A percentile compares a stretch with the other conserved stretches of the same genome.
Evolutionary conservation across 1,284 basidiomycete species (phyloP).

Genomic region (Austroboletus rostrupii): DNA sequence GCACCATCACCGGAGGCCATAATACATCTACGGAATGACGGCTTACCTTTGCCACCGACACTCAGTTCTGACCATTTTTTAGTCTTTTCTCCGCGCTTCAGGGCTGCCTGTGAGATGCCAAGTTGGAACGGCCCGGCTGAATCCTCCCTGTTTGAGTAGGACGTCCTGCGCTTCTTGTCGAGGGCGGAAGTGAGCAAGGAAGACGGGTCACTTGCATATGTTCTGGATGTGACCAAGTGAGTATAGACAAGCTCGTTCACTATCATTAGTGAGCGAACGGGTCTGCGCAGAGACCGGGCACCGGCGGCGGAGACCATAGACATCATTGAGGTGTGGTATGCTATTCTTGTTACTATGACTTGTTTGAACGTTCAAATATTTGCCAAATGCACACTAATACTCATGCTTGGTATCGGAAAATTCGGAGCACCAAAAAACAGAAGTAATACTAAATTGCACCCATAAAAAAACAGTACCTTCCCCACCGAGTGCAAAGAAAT

Average conservation of each 20-base stretch:
- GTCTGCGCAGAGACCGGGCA: slow-evolving; percentile 1
- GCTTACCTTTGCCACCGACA: slow-evolving; percentile 77
- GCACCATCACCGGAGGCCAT: slow-evolving; percentile 1
- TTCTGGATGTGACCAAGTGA: slow-evolving; percentile 20
- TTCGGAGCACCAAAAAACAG: neutral
- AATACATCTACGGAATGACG: neutral
- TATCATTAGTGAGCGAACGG: neutral
- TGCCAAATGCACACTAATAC: neutral
- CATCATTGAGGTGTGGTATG: slow-evolving; percentile 13
- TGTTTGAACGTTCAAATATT: neutral
- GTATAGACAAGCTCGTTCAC: neutral
- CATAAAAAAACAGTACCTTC: neutral
- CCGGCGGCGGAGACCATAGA: slow-evolving; percentile 4
- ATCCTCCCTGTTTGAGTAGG: slow-evolving; percentile 42
- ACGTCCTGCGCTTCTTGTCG: slow-evolving; percentile 50
- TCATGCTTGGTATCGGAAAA: neutral
- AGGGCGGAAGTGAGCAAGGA: slow-evolving; percentile 68
- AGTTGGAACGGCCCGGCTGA: slow-evolving; percentile 80
- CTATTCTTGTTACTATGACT: neutral
- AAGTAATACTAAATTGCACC: neutral
- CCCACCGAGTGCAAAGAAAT: slow-evolving; percentile 22
- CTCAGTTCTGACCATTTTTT: slow-evolving; percentile 84
- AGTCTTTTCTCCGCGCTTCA: slow-evolving; percentile 50
- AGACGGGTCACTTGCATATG: slow-evolving; percentile 48
- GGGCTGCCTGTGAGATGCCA: slow-evolving; percentile 59